phyloP scores from a whole-genome alignment of 352 stramenopile species.

The Globisporangium alternatum region DNA sequence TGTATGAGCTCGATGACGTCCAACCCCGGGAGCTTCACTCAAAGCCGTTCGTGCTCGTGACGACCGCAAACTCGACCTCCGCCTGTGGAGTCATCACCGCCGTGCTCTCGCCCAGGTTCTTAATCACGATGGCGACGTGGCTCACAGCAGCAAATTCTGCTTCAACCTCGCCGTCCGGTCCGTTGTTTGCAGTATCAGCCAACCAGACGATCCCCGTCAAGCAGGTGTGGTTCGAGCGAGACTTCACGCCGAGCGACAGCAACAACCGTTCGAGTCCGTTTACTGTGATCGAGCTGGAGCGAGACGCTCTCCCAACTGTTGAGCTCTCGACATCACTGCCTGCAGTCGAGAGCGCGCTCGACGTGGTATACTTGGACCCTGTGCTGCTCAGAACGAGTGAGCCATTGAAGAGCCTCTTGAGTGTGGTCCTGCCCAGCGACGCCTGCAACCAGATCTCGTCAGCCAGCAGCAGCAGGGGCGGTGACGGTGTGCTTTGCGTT shows the following conservation, averaged over 20 bases:
- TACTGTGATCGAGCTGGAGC: not conserved
- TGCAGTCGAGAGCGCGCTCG: not conserved
- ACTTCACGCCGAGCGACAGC: not conserved
- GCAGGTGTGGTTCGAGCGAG: conserved; percentile 1
- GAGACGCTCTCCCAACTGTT: not conserved
- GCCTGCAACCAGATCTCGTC: not conserved
- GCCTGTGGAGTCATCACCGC: not conserved
- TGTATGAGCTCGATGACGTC: not conserved
- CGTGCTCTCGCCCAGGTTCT: not conserved
- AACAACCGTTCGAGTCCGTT: not conserved
- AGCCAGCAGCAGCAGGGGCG: not conserved
- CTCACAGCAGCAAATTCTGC: not conserved
- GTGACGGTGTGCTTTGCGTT: not conserved
- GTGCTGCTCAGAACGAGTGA: not conserved
- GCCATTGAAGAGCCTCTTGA: not conserved
- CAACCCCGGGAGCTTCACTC: not conserved
- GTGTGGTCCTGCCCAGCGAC: not conserved
- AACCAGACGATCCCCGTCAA: conserved; percentile 1
- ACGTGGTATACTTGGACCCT: not conserved
- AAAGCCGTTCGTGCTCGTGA: not conserved
- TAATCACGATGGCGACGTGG: not conserved
- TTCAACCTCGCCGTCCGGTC: not conserved
- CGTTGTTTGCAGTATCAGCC: not conserved
- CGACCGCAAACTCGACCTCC: not conserved
- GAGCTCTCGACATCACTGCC: not conserved